These are phyloP conservation scores for Fraxinus albicans DNA, from an alignment of 305 asterid species.

Conservation along the genomic window DNA sequence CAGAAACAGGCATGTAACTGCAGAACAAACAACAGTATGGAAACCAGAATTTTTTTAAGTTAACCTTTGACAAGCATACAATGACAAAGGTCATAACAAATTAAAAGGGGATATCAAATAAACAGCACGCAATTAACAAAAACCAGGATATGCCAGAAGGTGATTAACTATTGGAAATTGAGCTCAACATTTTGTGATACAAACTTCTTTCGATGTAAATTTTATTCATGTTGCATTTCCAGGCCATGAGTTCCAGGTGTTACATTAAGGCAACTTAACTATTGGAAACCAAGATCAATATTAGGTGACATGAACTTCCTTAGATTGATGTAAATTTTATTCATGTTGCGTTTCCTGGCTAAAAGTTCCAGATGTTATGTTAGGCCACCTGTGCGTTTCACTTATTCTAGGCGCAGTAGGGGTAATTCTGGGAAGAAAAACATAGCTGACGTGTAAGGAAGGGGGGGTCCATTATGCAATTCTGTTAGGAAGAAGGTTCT, in stretches of 20 bases:
- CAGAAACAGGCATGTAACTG: constrained; percentile 87
- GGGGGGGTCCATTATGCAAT: too few species aligned
- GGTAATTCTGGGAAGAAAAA: too few species aligned
- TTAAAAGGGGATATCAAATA: not conserved
- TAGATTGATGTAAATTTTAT: constrained; percentile 3
- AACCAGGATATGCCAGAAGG: not conserved
- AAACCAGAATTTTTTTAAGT: constrained; percentile 15
- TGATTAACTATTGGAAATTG: not conserved
- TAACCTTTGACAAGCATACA: constrained; percentile 6
- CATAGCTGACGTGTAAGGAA: too few species aligned
- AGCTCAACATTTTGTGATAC: constrained; percentile 3
- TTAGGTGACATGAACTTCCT: constrained; percentile 3
- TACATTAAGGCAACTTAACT: not conserved
- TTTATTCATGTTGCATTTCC: not conserved
- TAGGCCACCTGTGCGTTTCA: too few species aligned
- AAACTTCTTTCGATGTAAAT: constrained; percentile 1
- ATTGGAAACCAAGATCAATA: not conserved
- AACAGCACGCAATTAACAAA: not conserved
- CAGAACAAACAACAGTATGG: constrained; percentile 23
- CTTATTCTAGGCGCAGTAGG: too few species aligned
- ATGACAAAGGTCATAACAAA: constrained; percentile 4
- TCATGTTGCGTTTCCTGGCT: not conserved
- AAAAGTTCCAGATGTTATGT: not conserved
- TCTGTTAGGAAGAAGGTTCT: too few species aligned
- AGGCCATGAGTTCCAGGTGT: not conserved